Base-by-base conservation (phyloP, 176 grass and related monocot species). In the Cenchrus fungigraminus region DNA sequence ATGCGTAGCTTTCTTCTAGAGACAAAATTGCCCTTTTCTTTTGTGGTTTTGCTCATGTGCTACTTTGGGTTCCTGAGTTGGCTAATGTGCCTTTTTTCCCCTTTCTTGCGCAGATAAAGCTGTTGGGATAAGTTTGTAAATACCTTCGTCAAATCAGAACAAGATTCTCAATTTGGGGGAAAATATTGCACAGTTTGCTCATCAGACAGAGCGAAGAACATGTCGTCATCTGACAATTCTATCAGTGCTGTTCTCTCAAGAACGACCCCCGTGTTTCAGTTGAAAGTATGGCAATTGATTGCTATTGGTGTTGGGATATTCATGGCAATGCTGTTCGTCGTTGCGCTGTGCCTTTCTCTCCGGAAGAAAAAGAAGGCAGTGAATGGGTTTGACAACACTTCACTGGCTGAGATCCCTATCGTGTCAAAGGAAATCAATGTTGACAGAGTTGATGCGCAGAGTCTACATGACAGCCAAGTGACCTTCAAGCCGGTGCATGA, bases 271-370 rank as follows among this genome's bases (percentile, higher is more conserved):
- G 89, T 99, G 37, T 86, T 99, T 25, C 82, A 80, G 71, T 72
- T 99, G 86, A 91, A 76, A 81, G 61, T 99, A 76, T 99, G 94
- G 94, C 88, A 92, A 68, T 15, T 99, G 76, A 99, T 99, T 42
- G 97, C 91, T 68, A 92, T 99, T 68, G 85, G 83, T 25, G 89
- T 94, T 44, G 97, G 90, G 25, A 68, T 90, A 57, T 79, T 96
- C 8, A 97, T 92, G 57, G 90, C 79, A 8, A 63, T 89, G 78
- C 51, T 95, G n/a, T 80, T 93, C 37, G 83, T 94, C 78, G 11
- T 92, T 50, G 76, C 91, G 8, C 17, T 98, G 76, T 98, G 93
- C 58, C 72, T 91, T 47, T 87, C 96, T 22, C 65, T 92, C 32
- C 81, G 82, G 37, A 87, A 79, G 68, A 95, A 92, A 61, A 86